These are phyloP conservation scores for Gremmenia infestans DNA, from an alignment of 2,329 filamentous ascomycete species.

Conservation along the genomic window DNA sequence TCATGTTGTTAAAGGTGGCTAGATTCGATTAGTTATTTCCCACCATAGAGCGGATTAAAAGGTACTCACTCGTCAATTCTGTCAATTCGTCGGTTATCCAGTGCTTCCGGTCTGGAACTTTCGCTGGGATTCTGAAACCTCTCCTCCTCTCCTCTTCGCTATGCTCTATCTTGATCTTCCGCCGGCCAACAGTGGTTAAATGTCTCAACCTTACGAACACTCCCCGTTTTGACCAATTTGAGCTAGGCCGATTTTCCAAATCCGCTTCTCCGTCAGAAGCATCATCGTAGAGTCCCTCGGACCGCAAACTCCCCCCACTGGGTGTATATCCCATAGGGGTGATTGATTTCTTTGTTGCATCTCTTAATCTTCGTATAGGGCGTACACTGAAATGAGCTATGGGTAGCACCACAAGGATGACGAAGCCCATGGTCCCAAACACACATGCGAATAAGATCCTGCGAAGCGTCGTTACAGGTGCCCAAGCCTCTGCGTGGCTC, in stretches of 20 bases:
- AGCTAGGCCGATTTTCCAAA: slow-evolving; percentile 23
- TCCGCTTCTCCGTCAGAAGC: slow-evolving; percentile 20
- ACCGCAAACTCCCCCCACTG: slow-evolving; percentile 25
- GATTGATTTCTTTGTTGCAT: slow-evolving; percentile 30
- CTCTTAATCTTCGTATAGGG: slow-evolving; percentile 47
- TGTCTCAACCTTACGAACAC: slow-evolving; percentile 26
- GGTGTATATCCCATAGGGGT: slow-evolving; percentile 30
- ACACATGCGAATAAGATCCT: slow-evolving; percentile 79
- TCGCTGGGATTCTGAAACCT: slow-evolving; percentile 77
- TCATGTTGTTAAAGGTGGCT: slow-evolving; percentile 86
- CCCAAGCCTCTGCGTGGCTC: slow-evolving; percentile 66
- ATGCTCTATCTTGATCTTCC: slow-evolving; percentile 32
- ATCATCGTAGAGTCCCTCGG: slow-evolving; percentile 21
- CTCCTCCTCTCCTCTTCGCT: slow-evolving; percentile 35
- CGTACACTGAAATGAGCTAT: slow-evolving; percentile 77
- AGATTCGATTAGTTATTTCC: slow-evolving; percentile 46
- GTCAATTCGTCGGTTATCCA: slow-evolving; percentile 79
- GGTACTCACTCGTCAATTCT: slow-evolving; percentile 41
- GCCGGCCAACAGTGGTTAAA: slow-evolving; percentile 20
- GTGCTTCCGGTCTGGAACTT: slow-evolving; percentile 71
- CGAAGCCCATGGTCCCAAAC: slow-evolving; percentile 72
- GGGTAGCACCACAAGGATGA: slow-evolving; percentile 68
- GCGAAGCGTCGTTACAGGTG: slow-evolving; percentile 68
- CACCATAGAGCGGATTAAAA: not conserved
- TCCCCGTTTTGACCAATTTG: slow-evolving; percentile 30